phyloP scores from a whole-genome alignment of 2,329 filamentous ascomycete genomes.

The Calonectria leucothoes region DNA sequence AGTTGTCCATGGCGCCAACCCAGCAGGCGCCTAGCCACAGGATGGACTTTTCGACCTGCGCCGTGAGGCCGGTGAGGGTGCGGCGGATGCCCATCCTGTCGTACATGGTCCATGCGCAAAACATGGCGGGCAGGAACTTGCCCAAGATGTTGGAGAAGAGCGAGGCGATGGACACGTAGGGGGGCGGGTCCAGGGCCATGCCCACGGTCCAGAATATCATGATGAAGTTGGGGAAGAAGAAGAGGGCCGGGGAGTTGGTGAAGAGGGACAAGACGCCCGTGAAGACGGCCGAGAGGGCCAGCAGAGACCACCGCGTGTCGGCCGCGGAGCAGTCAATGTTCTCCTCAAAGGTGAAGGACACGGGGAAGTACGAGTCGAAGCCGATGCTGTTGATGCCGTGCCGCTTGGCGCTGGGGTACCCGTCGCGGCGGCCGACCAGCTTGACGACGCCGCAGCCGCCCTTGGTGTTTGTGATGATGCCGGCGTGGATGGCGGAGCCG shows the following conservation, averaged over 20 bases:
- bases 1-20: constrained; percentile 92
- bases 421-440: constrained; percentile 74
- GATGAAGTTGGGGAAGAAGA: constrained; percentile 87
- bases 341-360: constrained; percentile 81
- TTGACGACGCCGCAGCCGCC: constrained; percentile 87
- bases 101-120: constrained; percentile 89
- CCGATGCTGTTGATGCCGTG: constrained; percentile 80
- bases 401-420: constrained; percentile 72
- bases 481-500: constrained; percentile 85
- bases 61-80: constrained; percentile 77
- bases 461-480: constrained; percentile 75
- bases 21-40: constrained; percentile 92
- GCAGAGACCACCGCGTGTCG: constrained; percentile 86
- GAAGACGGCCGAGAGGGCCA: constrained; percentile 85
- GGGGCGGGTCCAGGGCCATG: constrained; percentile 88
- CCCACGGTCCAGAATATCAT: constrained; percentile 91
- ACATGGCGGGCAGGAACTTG: constrained; percentile 87
- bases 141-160: constrained; percentile 84
- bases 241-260: constrained; percentile 80
- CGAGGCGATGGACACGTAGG: constrained; percentile 72
- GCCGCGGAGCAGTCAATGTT: constrained; percentile 74
- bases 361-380: constrained; percentile 92
- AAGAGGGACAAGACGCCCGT: constrained; percentile 84
- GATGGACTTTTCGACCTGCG: constrained; percentile 90
- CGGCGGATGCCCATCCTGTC: constrained; percentile 82